phyloP scores from a whole-genome alignment of 345 rosid genomes.

The Boechera divaricarpa region DNA sequence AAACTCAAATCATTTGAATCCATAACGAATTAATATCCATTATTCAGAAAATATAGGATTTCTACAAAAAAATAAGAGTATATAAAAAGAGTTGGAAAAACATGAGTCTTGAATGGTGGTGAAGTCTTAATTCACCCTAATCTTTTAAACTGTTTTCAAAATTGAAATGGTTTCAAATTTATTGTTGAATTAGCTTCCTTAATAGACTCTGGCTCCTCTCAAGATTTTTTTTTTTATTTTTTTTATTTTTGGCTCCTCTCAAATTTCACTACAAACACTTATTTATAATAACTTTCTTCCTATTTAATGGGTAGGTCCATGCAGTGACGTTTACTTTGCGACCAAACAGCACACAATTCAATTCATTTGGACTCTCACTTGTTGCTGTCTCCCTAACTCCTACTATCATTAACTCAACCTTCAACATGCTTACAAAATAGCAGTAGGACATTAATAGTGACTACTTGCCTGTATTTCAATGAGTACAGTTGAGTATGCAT shows the following conservation, averaged over 20 bases:
- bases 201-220: background rate
- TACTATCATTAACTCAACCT: background rate
- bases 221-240: background rate
- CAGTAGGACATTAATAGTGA: background rate
- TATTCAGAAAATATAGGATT: background rate
- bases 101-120: background rate
- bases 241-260: too few relatives aligned
- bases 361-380: background rate
- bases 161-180: background rate
- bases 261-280: too few relatives aligned
- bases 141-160: background rate
- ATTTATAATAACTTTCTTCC: background rate
- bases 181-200: background rate
- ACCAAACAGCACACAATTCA: conserved; percentile 23
- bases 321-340: conserved; percentile 4
- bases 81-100: background rate
- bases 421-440: background rate
- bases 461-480: conserved; percentile 78
- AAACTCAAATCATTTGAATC: background rate
- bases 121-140: background rate
- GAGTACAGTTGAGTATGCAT: conserved; percentile 77
- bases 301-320: conserved; percentile 6
- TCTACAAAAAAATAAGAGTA: background rate
- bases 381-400: background rate
- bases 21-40: background rate